These are phyloP conservation scores for Sordariomycetes sp. DNA, from an alignment of 2,329 filamentous ascomycete genomes.

Conservation along the genomic window DNA sequence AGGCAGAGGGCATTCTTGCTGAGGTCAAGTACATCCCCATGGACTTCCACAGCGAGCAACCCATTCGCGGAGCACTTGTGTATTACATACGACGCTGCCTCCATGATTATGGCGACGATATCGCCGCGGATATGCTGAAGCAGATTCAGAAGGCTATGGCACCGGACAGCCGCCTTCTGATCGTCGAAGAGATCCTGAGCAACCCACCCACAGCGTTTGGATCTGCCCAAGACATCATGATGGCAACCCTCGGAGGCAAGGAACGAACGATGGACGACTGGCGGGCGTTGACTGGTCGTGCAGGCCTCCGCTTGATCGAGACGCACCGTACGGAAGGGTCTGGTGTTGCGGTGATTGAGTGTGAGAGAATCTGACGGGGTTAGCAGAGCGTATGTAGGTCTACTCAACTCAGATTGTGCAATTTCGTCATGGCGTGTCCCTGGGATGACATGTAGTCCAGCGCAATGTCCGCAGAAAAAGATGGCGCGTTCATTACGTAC, in stretches of 20 bases:
- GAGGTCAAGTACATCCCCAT: slow-evolving; percentile 11
- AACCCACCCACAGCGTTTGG: slow-evolving; percentile 15
- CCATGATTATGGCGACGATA: slow-evolving; percentile 25
- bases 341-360: slow-evolving; percentile 11
- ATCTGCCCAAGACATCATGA: slow-evolving; percentile 18
- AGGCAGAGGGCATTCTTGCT: slow-evolving; percentile 9
- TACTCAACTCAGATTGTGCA: not conserved
- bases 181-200: slow-evolving; percentile 20
- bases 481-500: not conserved
- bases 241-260: slow-evolving; percentile 21
- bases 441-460: too few relatives aligned
- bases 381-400: not conserved
- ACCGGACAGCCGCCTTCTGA: slow-evolving; percentile 20
- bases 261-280: slow-evolving; percentile 18
- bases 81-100: slow-evolving; percentile 26
- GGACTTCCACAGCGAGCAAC: slow-evolving; percentile 22
- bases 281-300: slow-evolving; percentile 11
- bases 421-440: too few relatives aligned
- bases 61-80: slow-evolving; percentile 20
- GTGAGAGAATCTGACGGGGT: slow-evolving; percentile 5
- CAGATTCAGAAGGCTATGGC: slow-evolving; percentile 18
- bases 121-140: slow-evolving; percentile 18
- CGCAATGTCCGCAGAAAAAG: not conserved
- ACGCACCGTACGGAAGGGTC: slow-evolving; percentile 7
- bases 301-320: slow-evolving; percentile 16